phyloP scores from a whole-genome alignment of 495 filamentous ascomycete species.

The Lasiosphaeria ovina region DNA sequence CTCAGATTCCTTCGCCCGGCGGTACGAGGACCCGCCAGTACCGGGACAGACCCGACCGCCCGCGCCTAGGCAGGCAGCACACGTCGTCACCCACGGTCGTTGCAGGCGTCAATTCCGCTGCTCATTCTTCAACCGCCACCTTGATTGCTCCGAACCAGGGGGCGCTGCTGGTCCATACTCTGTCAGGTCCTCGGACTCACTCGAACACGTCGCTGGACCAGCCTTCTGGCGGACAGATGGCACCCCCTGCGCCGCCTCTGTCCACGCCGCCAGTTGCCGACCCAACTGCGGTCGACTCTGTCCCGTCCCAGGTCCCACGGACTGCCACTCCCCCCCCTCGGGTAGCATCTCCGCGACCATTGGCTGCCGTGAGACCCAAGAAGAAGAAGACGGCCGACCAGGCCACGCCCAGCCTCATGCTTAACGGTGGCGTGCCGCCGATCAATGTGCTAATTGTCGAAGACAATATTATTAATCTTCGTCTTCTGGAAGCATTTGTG shows the following conservation, averaged over 20 bases:
- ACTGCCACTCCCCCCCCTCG: constrained; percentile 59
- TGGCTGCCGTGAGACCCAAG: constrained; percentile 42
- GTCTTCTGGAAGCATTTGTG: constrained; percentile 91
- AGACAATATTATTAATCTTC: constrained; percentile 96
- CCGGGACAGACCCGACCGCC: constrained; percentile 47
- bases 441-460: constrained; percentile 98
- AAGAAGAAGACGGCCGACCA: constrained; percentile 55
- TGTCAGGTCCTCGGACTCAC: constrained; percentile 48
- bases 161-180: constrained; percentile 33
- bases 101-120: constrained; percentile 29
- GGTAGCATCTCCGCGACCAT: constrained; percentile 55
- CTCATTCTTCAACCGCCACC: constrained; percentile 19
- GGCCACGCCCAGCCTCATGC: constrained; percentile 58
- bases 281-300: constrained; percentile 7
- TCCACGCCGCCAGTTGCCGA: constrained; percentile 56
- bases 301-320: constrained; percentile 11
- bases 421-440: constrained; percentile 83
- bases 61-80: constrained; percentile 64
- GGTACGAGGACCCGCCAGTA: constrained; percentile 48
- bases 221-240: constrained; percentile 28
- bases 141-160: constrained; percentile 26
- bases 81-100: constrained; percentile 79
- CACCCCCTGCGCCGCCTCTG: constrained; percentile 51
- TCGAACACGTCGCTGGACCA: constrained; percentile 52
- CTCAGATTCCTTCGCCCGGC: constrained; percentile 82